These are phyloP conservation scores for Syncephalastrum contaminatum DNA, from an alignment of 371 early-diverging fungal genomes.

Conservation along the genomic window DNA sequence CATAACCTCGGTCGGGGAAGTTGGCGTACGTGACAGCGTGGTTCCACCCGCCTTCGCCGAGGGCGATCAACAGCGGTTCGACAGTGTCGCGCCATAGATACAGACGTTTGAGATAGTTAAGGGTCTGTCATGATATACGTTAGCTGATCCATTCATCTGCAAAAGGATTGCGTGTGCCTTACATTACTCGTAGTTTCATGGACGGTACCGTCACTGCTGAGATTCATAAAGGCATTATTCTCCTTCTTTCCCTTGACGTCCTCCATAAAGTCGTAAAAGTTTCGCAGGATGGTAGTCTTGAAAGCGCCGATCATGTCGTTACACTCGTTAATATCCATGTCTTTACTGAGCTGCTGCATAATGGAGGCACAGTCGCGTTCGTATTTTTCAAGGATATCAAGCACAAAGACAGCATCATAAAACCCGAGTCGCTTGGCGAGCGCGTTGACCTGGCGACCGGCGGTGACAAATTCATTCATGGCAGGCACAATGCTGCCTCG, in stretches of 20 bases:
- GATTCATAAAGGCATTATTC: constrained; percentile 36
- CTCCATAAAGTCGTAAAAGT: constrained; percentile 73
- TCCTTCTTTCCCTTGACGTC: constrained; percentile 55
- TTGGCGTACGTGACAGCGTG: constrained; percentile 18
- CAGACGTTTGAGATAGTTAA: constrained; percentile 62
- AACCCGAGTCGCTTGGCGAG: constrained; percentile 62
- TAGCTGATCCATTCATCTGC: not conserved
- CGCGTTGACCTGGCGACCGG: constrained; percentile 65
- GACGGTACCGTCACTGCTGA: constrained; percentile 83
- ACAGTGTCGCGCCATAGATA: constrained; percentile 57
- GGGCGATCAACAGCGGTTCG: constrained; percentile 54
- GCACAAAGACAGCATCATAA: constrained; percentile 73
- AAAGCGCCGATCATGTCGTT: constrained; percentile 55
- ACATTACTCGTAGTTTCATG: constrained; percentile 84
- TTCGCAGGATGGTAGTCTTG: constrained; percentile 58
- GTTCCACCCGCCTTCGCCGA: constrained; percentile 71
- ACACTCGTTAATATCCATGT: constrained; percentile 38
- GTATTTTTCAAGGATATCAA: constrained; percentile 74
- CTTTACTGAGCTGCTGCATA: constrained; percentile 18
- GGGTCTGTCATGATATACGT: constrained; percentile 36
- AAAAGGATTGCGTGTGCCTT: constrained; percentile 16
- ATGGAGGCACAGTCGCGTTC: constrained; percentile 28
- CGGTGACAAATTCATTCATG: constrained; percentile 58
- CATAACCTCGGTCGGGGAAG: constrained; percentile 12
- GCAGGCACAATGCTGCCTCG: constrained; percentile 57